Base-by-base conservation (phyloP, 805 yeast genomes). In the Ogataea pini region DNA sequence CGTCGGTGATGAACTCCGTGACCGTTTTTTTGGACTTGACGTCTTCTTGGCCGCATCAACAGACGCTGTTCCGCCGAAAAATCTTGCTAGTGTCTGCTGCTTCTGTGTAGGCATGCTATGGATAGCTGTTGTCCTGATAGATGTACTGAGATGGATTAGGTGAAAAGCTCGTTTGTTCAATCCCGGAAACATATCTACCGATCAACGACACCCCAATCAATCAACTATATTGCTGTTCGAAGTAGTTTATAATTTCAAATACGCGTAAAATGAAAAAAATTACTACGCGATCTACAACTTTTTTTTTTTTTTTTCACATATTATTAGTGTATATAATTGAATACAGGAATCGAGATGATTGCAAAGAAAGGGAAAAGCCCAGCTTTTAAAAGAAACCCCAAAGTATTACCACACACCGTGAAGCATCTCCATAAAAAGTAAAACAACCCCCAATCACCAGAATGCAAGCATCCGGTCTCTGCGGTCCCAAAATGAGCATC, bases 61-160 rank as follows among this genome's bases (percentile, higher is more conserved):
- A 8, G 31, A 7, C 7, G 32, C 19, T 5, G 40, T 25, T n/a
- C 53, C 56, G 20, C 58, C 53, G 36, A 56, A 56, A 20, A 56
- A 56, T 29, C 60, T 41, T 9, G 57, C 54, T 17, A 56, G 37
- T 2, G 60, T 56, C 43, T 56, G 60, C 34, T 56, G 60, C 41
- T 56, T 53, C 42, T 52, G 54, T 24, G 46, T 34, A 12, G 37
- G 37, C 37, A 34, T 34, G 7, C n/a, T n/a, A n/a, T 12, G 16
- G 33, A 32, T 16, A 17, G 19, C 7, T n/a, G 20, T 9, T 6
- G 25, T 22, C 8, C 25, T 22, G 25, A 22, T 5, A 22, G 25
- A 6, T 22, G 8, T 22, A 22, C 5, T 6, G 5, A 5, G 25
- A 22, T 22, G 5, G 25, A 22, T 22, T 5, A 5, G 8, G 8